Base-by-base conservation (phyloP, 1,139 yeast genomes). In the Taphrina pruni region DNA sequence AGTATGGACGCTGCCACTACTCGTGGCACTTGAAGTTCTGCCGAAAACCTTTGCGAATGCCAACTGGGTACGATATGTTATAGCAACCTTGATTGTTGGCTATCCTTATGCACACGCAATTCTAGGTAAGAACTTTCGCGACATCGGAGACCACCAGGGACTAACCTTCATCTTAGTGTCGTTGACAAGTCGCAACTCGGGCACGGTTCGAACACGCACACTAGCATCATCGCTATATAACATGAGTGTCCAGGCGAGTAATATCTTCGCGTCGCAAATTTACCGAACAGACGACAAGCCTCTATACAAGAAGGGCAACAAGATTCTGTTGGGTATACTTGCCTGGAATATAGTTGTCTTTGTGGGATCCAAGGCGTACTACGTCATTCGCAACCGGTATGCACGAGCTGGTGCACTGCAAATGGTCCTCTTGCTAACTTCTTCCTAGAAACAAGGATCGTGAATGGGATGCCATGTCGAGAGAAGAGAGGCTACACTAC, bases 221-320 rank as follows among this genome's bases (percentile, higher is more conserved):
- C 83, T 87, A 11, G 81, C 87, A 35, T 83, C 88, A 1, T 87
- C 92, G 0, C 71, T 87, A 48, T 86, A 86, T 76, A 88, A 87
- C 75, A 86, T 87, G 79, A 81, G 81, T 73, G 86, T 85, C 0
- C 91, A 88, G 75, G 76, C 84, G 0, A 87, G 87, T 11, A 32
- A 48, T 57, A 84, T 87, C 67, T 79, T 83, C 8, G 79, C 84
- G 1, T 79, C 85, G 17, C 84, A 86, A 73, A 81, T 87, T 35
- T 88, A 87, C 76, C 80, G 86, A 69, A 75, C 77, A 0, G 83
- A 82, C 61, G 92, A 88, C 75, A 81, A 81, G 38, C 92, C 92
- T 0, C 74, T 79, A 36, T 88, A 0, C 52, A 80, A 80, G 62
- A 77, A 83, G 39, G 91, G 90, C 39, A 86, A 87, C 72, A 72